These are phyloP conservation scores for Sporothrix brasiliensis DNA, from an alignment of 2,329 filamentous ascomycete species.

Conservation along the genomic window DNA sequence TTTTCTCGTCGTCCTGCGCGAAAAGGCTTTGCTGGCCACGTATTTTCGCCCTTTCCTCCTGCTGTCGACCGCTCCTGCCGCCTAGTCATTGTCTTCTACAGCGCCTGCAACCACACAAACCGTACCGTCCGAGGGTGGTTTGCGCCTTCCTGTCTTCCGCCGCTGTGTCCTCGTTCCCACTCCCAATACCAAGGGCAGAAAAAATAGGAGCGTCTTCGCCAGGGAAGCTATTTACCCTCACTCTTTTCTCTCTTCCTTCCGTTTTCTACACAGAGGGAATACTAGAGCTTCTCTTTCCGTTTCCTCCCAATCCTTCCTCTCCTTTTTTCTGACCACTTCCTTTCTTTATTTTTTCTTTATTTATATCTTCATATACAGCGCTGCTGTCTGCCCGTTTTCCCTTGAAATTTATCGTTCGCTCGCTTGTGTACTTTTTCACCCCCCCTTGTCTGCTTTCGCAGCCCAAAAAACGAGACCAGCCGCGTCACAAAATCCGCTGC, in stretches of 20 bases:
- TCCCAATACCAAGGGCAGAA: neutral
- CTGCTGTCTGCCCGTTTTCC: slow-evolving; percentile 14
- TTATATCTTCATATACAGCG: neutral
- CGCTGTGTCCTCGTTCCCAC: slow-evolving; percentile 21
- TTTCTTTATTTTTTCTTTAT: neutral
- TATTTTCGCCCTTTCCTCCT: slow-evolving; percentile 10
- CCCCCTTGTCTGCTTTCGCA: neutral
- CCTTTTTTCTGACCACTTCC: neutral
- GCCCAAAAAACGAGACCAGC: slow-evolving; percentile 9
- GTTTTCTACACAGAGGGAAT: neutral
- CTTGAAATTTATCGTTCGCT: neutral
- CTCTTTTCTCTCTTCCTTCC: neutral
- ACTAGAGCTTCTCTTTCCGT: slow-evolving; percentile 11
- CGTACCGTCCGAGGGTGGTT: neutral
- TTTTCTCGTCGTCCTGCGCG: slow-evolving; percentile 25
- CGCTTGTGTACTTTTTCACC: neutral
- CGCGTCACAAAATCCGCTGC: slow-evolving; percentile 9
- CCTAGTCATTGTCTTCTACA: slow-evolving; percentile 5
- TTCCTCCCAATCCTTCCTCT: neutral
- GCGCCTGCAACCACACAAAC: slow-evolving; percentile 14
- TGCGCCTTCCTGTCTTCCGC: slow-evolving; percentile 11
- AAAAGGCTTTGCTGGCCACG: slow-evolving; percentile 17
- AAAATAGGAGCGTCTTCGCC: neutral
- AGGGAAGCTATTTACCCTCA: slow-evolving; percentile 25
- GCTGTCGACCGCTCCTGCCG: slow-evolving; percentile 2